A percentile compares a stretch with the other conserved stretches of the same genome.
phyloP scores from a whole-genome alignment of 2,329 filamentous ascomycete species.

The Aspergillus versicolor region DNA sequence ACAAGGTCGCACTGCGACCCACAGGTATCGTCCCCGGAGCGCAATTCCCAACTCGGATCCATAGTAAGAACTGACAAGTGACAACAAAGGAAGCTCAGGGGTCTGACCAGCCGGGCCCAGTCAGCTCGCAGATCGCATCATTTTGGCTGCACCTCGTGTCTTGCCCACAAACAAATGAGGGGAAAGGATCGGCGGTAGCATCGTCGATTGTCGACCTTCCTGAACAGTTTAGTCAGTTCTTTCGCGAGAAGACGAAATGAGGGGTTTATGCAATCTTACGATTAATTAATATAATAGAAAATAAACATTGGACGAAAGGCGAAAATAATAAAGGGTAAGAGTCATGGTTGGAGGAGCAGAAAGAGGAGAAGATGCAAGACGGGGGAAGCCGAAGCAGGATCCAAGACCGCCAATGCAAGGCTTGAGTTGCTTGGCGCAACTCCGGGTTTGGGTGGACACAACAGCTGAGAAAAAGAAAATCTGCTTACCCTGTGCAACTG shows the following conservation, averaged over 20 bases:
- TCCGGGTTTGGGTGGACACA: background rate
- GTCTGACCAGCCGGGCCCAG: background rate
- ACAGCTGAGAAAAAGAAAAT: background rate
- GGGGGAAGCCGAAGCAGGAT: background rate
- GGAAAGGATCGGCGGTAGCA: constrained; percentile 6
- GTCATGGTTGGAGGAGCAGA: background rate
- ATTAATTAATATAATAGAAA: background rate
- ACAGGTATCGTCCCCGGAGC: background rate
- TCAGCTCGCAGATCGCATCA: constrained; percentile 11
- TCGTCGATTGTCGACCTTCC: constrained; percentile 2
- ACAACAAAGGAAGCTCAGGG: constrained; percentile 2
- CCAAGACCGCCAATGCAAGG: constrained; percentile 9
- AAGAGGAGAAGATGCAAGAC: background rate
- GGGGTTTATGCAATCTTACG: background rate
- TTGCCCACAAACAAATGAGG: background rate
- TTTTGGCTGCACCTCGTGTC: background rate
- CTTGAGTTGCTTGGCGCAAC: constrained; percentile 8
- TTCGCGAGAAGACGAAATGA: background rate
- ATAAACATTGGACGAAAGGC: background rate
- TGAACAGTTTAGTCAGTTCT: background rate
- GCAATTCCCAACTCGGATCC: background rate
- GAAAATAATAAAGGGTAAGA: background rate
- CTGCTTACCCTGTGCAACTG: background rate
- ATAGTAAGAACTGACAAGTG: background rate
- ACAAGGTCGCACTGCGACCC: constrained; percentile 7